phyloP scores from a whole-genome alignment of 495 filamentous ascomycete species.

The Talaromyces stipitatus region DNA sequence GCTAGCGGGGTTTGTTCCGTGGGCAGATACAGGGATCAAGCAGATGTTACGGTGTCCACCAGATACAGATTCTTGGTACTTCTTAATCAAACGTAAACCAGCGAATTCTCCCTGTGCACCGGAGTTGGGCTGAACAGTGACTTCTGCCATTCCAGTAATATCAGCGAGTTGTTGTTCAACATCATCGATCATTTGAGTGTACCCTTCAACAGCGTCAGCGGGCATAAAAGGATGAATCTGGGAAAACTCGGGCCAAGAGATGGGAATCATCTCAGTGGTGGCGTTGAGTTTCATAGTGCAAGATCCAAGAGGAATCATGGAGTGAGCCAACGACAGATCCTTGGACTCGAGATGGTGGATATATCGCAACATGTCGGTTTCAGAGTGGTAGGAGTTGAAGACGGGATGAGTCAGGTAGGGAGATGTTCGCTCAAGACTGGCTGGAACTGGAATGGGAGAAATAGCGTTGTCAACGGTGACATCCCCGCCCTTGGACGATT shows the following conservation, averaged over 20 bases:
- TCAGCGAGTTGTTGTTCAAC: conserved; percentile 69
- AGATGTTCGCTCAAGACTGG: conserved; percentile 61
- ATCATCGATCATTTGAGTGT: conserved; percentile 59
- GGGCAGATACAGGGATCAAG: conserved; percentile 92
- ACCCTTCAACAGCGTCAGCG: conserved; percentile 55
- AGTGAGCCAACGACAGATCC: conserved; percentile 90
- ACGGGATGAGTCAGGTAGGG: conserved; percentile 83
- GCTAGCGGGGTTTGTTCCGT: conserved; percentile 95
- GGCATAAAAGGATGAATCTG: conserved; percentile 81
- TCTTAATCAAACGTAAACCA: conserved; percentile 86
- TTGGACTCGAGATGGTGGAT: conserved; percentile 93
- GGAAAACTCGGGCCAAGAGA: conserved; percentile 80
- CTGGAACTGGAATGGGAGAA: conserved; percentile 44
- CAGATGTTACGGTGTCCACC: conserved; percentile 80
- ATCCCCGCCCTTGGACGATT: conserved; percentile 23
- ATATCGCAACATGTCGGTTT: conserved; percentile 92
- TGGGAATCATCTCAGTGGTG: conserved; percentile 86
- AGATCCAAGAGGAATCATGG: conserved; percentile 98
- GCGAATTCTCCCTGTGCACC: conserved; percentile 96
- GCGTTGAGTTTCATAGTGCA: conserved; percentile 99
- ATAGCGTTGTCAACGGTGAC: conserved; percentile 38
- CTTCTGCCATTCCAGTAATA: conserved; percentile 86
- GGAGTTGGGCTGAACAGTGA: conserved; percentile 93
- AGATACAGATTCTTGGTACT: conserved; percentile 63
- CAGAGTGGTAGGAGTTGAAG: conserved; percentile 95